A percentile compares a stretch with the other conserved stretches of the same genome.
Conservation (phyloP, 352 stramenopile species). For the Halophytophthora batemanensis region DNA sequence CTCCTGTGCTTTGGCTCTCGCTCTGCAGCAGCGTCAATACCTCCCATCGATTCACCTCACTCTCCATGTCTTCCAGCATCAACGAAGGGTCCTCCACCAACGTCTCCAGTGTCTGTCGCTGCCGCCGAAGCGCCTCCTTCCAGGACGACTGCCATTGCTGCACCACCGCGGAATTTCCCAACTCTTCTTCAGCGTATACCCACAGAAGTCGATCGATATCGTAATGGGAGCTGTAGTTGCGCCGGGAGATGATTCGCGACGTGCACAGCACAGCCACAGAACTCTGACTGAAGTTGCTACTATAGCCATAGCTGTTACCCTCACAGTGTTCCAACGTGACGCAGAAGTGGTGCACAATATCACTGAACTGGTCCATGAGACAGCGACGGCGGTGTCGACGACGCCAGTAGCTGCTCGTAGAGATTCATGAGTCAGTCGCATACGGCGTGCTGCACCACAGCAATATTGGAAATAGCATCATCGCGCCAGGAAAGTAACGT, state of each 20-base stretch:
- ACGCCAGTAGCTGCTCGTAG: conserved; percentile 8
- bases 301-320: neutral
- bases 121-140: conserved; percentile 1
- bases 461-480: neutral
- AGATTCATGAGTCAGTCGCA: conserved; percentile 11
- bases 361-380: conserved; percentile 14
- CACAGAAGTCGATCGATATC: conserved; percentile 14
- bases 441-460: conserved; percentile 7
- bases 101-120: neutral
- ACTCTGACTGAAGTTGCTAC: too few relatives aligned
- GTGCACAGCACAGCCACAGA: conserved; percentile 7
- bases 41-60: conserved; percentile 9
- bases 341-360: conserved; percentile 12
- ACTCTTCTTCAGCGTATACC: neutral
- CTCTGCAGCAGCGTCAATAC: conserved; percentile 9
- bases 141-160: conserved; percentile 10
- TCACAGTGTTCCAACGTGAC: conserved; percentile 8
- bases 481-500: conserved; percentile 7
- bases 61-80: conserved; percentile 8
- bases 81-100: conserved; percentile 5
- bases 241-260: conserved; percentile 8
- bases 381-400: neutral
- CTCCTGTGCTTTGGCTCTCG: neutral
- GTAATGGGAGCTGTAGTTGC: conserved; percentile 20
- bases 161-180: conserved; percentile 2